Evolutionary conservation across 495 filamentous ascomycete genomes (phyloP).

Genomic region (Neurospora sp.): DNA sequence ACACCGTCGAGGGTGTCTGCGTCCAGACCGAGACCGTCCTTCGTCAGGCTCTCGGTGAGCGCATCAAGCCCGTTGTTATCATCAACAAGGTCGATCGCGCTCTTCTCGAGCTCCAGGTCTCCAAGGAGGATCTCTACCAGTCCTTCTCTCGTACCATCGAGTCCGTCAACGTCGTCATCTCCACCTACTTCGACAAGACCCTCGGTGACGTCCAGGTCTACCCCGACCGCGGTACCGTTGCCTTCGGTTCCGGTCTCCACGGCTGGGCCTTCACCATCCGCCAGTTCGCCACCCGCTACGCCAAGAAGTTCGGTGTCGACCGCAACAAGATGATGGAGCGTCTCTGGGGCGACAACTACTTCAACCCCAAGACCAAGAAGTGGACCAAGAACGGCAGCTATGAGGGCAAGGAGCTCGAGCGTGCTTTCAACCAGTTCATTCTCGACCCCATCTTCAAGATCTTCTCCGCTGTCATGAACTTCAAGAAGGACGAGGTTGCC

Average conservation of each 20-base stretch:
- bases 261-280: constrained; percentile 99
- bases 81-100: constrained; percentile 99
- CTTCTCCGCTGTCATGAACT: constrained; percentile 91
- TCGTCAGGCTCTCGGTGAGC: constrained; percentile 97
- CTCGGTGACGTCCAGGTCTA: constrained; percentile 98
- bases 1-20: constrained; percentile 98
- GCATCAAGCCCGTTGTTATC: constrained; percentile 98
- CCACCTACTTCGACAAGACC: constrained; percentile 94
- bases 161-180: constrained; percentile 99
- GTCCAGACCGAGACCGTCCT: constrained; percentile 99
- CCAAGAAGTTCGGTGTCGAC: constrained; percentile 99
- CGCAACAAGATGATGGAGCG: constrained; percentile 99
- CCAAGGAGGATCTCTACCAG: constrained; percentile 99
- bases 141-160: constrained; percentile 98
- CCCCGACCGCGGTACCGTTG: constrained; percentile 90
- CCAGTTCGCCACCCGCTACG: constrained; percentile 92
- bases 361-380: constrained; percentile 99
- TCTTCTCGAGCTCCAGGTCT: constrained; percentile 93
- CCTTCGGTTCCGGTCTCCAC: constrained; percentile 99
- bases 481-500: constrained; percentile 89
- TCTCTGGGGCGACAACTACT: constrained; percentile 99
- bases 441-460: constrained; percentile 99
- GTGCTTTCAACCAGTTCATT: constrained; percentile 98
- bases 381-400: constrained; percentile 78
- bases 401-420: constrained; percentile 84